Conservation (phyloP, 805 yeast genomes). For the Saccharomycopsis fermentans region DNA sequence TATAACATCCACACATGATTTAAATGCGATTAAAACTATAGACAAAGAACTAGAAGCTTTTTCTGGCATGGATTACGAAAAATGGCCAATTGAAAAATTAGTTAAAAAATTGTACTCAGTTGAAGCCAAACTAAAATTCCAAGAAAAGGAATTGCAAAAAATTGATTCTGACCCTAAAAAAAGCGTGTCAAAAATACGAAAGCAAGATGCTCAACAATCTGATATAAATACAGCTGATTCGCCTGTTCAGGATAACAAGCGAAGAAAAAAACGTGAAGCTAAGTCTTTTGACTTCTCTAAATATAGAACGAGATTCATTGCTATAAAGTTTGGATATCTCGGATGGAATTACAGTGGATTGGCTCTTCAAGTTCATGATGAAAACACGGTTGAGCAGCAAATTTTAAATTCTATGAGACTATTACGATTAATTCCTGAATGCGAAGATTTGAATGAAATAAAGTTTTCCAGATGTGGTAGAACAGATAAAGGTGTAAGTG, state of each 20-base stretch:
- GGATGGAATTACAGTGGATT: slow-evolving; percentile 96
- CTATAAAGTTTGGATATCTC: slow-evolving; percentile 72
- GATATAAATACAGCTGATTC: not conserved
- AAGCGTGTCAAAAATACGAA: not conserved
- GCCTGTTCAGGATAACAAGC: not conserved
- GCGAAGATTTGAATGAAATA: slow-evolving; percentile 55
- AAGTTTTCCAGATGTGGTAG: slow-evolving; percentile 52
- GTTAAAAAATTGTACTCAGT: not conserved
- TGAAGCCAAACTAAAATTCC: not conserved
- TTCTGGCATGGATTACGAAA: not conserved
- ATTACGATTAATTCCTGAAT: slow-evolving; percentile 52
- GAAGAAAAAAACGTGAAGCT: not conserved
- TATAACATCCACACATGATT: not conserved
- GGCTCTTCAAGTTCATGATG: slow-evolving; percentile 66
- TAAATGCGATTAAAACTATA: not conserved
- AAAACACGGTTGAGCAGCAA: slow-evolving; percentile 76
- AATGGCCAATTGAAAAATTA: not conserved
- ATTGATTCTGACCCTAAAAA: not conserved
- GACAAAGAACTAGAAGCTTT: not conserved
- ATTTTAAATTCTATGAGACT: slow-evolving; percentile 61
- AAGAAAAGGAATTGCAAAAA: not conserved
- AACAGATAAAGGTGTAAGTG: slow-evolving; percentile 51
- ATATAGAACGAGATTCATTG: slow-evolving; percentile 57
- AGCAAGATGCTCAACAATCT: not conserved
- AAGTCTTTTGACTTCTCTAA: slow-evolving; percentile 52